Evolutionary conservation across 164 flowering plant species (phyloP), one percentile per base, ranked within the genome.

Genomic region (Kingdonia uniflora): DNA sequence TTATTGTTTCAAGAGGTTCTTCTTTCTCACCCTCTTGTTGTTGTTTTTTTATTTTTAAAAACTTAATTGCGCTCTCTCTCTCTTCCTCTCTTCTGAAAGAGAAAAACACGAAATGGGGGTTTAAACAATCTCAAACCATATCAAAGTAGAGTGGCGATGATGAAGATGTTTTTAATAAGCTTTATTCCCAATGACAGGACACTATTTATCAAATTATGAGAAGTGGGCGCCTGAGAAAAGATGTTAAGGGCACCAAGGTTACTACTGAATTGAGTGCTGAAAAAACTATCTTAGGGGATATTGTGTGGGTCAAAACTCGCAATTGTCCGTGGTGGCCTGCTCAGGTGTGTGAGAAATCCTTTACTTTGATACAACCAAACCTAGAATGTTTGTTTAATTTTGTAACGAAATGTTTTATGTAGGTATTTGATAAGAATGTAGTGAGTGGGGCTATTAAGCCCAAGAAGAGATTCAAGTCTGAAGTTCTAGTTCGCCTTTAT

Each of bases 401-500:
- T n/a, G n/a, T n/a, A n/a, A n/a, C n/a, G n/a, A n/a, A n/a, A 77
- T 26, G 80, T 70, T 44, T 61, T 29, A 48, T 63, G 57, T 57
- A 84, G 91, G 74, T 84, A 56, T 71, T 71, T 55, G 81, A 79
- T 38, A 80, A 72, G 44, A 63, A 71, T 23, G 15, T 56, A 44
- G 68, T 71, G 49, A 65, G 69, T 49, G 59, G 14, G 53, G 23
- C 42, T 33, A 49, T 43, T 21, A 77, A 65, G 64, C 72, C 73
- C 22, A 16, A 63, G 8, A 68, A 56, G 42, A 68, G 52, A 67
- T 56, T 66, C 46, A 67, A 13, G 6, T 70, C 68, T 54, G 70
- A 69, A 57, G 68, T 81, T 73, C 82, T 74, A 65, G 79, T 75
- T 55, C 72, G 91, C 51, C 68, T 77, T 6, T 84, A 84, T 66